Evolutionary conservation across 2,329 filamentous ascomycete genomes (phyloP).

Genomic region (Dryadomyces sulphureus): DNA sequence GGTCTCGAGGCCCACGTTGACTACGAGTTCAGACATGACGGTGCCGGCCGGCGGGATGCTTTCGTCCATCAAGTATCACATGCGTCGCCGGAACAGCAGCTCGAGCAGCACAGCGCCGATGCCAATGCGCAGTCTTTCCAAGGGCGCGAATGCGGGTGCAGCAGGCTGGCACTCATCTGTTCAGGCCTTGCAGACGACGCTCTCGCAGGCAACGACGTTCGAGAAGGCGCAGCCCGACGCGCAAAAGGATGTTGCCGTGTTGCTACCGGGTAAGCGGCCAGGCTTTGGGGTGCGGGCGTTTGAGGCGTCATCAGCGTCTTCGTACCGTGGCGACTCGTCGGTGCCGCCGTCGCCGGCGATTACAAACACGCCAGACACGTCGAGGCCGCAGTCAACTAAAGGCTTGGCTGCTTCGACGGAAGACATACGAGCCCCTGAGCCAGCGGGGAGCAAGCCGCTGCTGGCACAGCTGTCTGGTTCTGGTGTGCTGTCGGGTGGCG

Average conservation of each 20-base stretch:
- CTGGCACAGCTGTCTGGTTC: neutral
- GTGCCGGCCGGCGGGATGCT: slow-evolving; percentile 5
- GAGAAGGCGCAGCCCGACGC: neutral
- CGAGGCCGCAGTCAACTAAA: slow-evolving; percentile 25
- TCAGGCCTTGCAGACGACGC: neutral
- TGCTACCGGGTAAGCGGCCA: slow-evolving; percentile 1
- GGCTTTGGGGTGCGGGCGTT: too few relatives aligned
- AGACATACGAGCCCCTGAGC: slow-evolving; percentile 6
- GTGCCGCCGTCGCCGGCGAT: slow-evolving; percentile 20
- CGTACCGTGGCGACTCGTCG: slow-evolving; percentile 23
- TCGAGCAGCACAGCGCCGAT: slow-evolving; percentile 3
- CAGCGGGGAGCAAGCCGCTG: neutral
- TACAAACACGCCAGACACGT: slow-evolving; percentile 27
- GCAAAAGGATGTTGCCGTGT: neutral
- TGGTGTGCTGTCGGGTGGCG: neutral
- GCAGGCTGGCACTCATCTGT: too few relatives aligned
- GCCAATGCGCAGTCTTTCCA: too few relatives aligned
- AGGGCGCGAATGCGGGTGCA: too few relatives aligned
- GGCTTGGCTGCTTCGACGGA: slow-evolving; percentile 15
- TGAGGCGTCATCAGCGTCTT: slow-evolving; percentile 24
- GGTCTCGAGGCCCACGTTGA: slow-evolving; percentile 1
- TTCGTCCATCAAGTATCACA: slow-evolving; percentile 9
- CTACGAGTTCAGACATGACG: neutral
- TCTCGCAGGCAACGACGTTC: neutral
- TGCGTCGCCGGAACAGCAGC: slow-evolving; percentile 8